Percentiles rank a stretch among this genome's conserved stretches.
These are phyloP conservation scores for Flaveria bidentis DNA, from an alignment of 129 eudicot species.

Conservation along the genomic window DNA sequence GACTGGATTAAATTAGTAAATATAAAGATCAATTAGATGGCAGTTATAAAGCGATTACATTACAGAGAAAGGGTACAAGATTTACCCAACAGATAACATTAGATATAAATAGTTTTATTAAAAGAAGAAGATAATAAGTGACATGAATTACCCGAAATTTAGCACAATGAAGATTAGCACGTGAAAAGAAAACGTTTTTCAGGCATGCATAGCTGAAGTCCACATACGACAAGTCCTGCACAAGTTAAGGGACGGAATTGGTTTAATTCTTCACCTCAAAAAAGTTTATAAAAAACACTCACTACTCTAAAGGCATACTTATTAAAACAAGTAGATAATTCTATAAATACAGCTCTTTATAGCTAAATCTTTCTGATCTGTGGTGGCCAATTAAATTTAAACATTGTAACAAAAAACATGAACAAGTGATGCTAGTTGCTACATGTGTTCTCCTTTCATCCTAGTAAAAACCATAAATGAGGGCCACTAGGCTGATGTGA, in stretches of 20 bases:
- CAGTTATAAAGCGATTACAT: constrained; percentile 1
- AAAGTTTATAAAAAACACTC: neutral
- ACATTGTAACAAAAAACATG: no score
- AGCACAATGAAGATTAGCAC: constrained; percentile 94
- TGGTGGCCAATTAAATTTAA: no score
- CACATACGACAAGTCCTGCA: constrained; percentile 91
- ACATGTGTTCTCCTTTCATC: no score
- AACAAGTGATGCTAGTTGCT: no score
- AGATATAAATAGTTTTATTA: neutral
- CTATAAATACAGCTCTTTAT: neutral
- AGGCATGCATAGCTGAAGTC: constrained; percentile 93
- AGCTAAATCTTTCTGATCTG: neutral
- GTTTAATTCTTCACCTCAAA: neutral
- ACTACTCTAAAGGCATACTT: neutral
- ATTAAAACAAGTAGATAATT: neutral
- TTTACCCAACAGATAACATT: constrained; percentile 3
- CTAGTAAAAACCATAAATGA: neutral
- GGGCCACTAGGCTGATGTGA: neutral
- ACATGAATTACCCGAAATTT: constrained; percentile 67
- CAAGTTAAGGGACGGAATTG: constrained; percentile 11
- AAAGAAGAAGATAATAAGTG: neutral
- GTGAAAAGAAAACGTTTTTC: constrained; percentile 87
- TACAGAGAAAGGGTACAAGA: constrained; percentile 1
- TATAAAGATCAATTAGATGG: neutral
- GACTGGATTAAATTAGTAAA: neutral